phyloP scores from a whole-genome alignment of 331 rosid species.

The Pyrus hybrid region DNA sequence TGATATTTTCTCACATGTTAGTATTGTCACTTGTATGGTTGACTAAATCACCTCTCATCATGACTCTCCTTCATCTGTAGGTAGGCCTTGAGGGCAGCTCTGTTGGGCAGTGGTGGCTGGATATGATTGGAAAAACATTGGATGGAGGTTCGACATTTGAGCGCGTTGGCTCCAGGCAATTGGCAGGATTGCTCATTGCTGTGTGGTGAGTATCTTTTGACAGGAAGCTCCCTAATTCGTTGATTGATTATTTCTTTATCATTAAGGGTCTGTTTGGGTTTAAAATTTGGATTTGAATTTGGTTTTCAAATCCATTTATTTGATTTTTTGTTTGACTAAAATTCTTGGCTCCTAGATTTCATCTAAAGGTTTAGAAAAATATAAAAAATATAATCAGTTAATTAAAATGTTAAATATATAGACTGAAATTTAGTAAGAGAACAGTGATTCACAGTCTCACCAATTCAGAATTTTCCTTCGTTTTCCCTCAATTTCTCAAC shows the following conservation, averaged over 20 bases:
- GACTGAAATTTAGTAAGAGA: too few species aligned
- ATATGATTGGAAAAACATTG: slow-evolving; percentile 84
- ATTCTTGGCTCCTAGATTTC: too few species aligned
- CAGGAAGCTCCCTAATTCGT: slow-evolving; percentile 4
- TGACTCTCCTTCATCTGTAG: slow-evolving; percentile 36
- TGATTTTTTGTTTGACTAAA: background rate
- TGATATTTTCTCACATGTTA: background rate
- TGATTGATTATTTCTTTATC: slow-evolving; percentile 10
- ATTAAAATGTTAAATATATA: too few species aligned
- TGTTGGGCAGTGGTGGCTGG: slow-evolving; percentile 98
- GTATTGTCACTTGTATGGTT: background rate
- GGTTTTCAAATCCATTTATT: too few species aligned
- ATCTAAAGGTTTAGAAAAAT: too few species aligned
- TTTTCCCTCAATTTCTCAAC: too few species aligned
- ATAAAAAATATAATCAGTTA: too few species aligned
- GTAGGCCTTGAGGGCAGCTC: slow-evolving; percentile 99
- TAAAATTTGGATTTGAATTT: too few species aligned
- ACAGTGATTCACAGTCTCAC: too few species aligned
- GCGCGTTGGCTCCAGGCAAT: slow-evolving; percentile 94
- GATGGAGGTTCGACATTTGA: slow-evolving; percentile 87
- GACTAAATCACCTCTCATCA: slow-evolving; percentile 4
- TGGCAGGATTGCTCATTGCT: slow-evolving; percentile 96
- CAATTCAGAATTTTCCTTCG: too few species aligned
- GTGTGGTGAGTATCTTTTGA: slow-evolving; percentile 59
- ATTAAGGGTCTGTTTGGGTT: background rate